Base-by-base conservation (phyloP, 129 eudicot species). In the Flaveria linearis region DNA sequence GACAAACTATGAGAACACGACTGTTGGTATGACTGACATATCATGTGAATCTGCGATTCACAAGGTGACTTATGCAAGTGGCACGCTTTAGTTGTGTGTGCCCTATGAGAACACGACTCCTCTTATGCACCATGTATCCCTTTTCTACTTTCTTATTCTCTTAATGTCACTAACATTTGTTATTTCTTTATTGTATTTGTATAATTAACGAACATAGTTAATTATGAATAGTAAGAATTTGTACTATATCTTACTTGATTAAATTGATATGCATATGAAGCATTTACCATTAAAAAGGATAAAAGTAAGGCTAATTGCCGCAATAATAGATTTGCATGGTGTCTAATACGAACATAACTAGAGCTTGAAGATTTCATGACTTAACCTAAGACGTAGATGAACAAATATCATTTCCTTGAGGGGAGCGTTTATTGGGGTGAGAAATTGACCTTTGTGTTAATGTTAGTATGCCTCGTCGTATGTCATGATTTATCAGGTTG, bases 61-160 rank as follows among this genome's bases (percentile, higher is more conserved):
- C 47, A 16, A 8, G 80, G 71, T 51, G 74, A 36, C 42, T 52
- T 55, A 68, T 46, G 70, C 79, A 80, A 80, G 79, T 65, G 42
- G 83, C 53, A 28, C 53, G 43, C 26, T 56, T 13, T 15, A 55
- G 55, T 66, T 74, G 69, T 74, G 79, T 46, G 83, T 73, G 52
- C 63, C 58, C 18, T 57, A 55, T 74, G 45, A 13, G 15, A 74
- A 80, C 84, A 80, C 84, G 84, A 74, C 39, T 74, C 51, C 42
- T 41, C 42, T 55, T 67, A 42, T 56, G 41, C 68, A 80, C 84
- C 79, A 80, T 66, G 5, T 13, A 41, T 64, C 42, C 50, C 8
- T n/a, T 67, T 52, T 52, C 41, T 49, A 10, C 1, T 52, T 64
- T 36, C 20, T 65, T 65, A 36, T 14, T 33, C 5, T 65, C 23